Evolutionary conservation across 768 basidiomycete genomes (phyloP), one percentile per base, ranked within the genome.

Genomic region (Coprinopsis sp.): DNA sequence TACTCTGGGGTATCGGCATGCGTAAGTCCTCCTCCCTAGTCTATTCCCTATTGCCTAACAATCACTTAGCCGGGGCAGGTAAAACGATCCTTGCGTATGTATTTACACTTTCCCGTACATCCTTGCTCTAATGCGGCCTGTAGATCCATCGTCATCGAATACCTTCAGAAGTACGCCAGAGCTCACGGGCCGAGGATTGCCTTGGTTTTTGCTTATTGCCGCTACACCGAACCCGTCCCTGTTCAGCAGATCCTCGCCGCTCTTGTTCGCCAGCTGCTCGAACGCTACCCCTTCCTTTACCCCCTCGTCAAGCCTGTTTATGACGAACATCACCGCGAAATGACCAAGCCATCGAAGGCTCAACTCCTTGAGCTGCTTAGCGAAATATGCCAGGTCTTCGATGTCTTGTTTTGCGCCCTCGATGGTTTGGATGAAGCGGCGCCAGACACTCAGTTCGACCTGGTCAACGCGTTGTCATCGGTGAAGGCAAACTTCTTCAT

Each of bases 41-140:
- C n/a, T n/a, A n/a, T n/a, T n/a, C n/a, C n/a, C n/a, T n/a, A n/a
- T n/a, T n/a, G n/a, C n/a, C n/a, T n/a, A n/a, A n/a, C n/a, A n/a
- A n/a, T n/a, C n/a, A n/a, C n/a, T n/a, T 27, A 46, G 44, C 44
- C 37, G 44, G 44, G n/a, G 16, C 44, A 16, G 44, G 44, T 3
- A 46, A 46, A 19, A 46, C 44, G 10, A 18, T 46, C 4, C 13
- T 46, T 3, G 18, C 44, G 44, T 46, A 19, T 3, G 44, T 33
- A 6, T 25, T 6, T 21, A 14, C 33, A n/a, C 24, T 37, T 11
- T 16, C 16, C 21, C 6, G 3, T 25, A 18, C 22, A 8, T 33
- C 22, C 21, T 22, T 21, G 7, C 7, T 5, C 8, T 3, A n/a
- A 36, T 36, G 13, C 18, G n/a, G 23, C 21, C n/a, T 34, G 11